Evolutionary conservation across 176 grass and related monocot species (phyloP).

Genomic region (Neostapfia colusana): DNA sequence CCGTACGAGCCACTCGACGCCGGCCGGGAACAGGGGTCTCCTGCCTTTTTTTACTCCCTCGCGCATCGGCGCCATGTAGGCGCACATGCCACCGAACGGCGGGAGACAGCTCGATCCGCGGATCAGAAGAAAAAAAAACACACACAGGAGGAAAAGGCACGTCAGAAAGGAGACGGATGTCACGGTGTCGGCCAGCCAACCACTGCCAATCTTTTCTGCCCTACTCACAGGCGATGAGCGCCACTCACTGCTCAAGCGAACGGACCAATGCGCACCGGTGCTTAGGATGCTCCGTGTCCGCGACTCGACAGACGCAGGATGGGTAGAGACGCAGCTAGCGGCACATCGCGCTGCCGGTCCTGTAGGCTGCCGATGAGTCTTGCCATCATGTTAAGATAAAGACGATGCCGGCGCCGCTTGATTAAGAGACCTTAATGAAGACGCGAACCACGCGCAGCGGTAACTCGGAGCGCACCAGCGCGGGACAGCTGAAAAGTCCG

Average conservation of each 20-base stretch:
- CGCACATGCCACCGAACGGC: constrained; percentile 49
- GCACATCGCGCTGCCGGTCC: constrained; percentile 7
- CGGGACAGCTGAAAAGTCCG: too few species aligned
- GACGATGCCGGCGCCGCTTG: constrained; percentile 29
- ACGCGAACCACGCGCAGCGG: constrained; percentile 3
- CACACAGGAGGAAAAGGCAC: constrained; percentile 6
- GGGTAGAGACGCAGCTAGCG: neutral
- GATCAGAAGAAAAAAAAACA: neutral
- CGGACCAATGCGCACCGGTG: neutral
- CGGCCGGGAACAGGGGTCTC: neutral
- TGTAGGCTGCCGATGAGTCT: neutral
- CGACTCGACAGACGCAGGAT: neutral
- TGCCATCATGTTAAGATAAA: constrained; percentile 1
- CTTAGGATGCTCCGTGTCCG: constrained; percentile 7
- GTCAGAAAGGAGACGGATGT: neutral
- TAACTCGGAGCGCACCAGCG: constrained; percentile 23
- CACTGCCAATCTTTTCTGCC: neutral
- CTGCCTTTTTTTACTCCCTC: constrained; percentile 39
- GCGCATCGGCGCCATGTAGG: constrained; percentile 3
- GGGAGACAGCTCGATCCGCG: constrained; percentile 50
- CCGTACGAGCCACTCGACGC: constrained; percentile 33
- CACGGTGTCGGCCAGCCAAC: constrained; percentile 34
- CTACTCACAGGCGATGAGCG: neutral
- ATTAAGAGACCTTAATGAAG: constrained; percentile 32
- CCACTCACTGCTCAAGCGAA: neutral